phyloP scores from a whole-genome alignment of 805 yeast genomes.

The Teunomyces funiuensis region DNA sequence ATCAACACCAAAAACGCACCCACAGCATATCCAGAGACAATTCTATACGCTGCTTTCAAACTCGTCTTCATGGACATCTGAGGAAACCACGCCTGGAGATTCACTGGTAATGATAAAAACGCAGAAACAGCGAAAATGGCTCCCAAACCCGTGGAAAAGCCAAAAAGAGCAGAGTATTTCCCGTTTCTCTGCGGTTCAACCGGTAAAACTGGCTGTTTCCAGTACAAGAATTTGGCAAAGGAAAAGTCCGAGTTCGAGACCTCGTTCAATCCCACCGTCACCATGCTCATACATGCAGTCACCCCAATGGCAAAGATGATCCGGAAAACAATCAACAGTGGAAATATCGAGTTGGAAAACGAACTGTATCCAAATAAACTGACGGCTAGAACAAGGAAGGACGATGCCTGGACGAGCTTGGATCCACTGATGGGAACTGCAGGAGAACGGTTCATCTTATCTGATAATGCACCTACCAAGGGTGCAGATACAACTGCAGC shows the following conservation, averaged over 20 bases:
- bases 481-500: conserved; percentile 56
- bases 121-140: conserved; percentile 61
- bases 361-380: conserved; percentile 50
- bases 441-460: conserved; percentile 38
- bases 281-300: conserved; percentile 52
- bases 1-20: conserved; percentile 39
- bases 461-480: conserved; percentile 61
- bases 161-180: conserved; percentile 58
- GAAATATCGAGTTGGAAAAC: conserved; percentile 38
- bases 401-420: conserved; percentile 47
- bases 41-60: conserved; percentile 47
- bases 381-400: conserved; percentile 49
- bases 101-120: conserved; percentile 57
- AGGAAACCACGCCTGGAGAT: conserved; percentile 41
- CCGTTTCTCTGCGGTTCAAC: conserved; percentile 34
- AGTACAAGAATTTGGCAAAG: conserved; percentile 26
- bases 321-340: conserved; percentile 51
- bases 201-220: conserved; percentile 15
- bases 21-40: conserved; percentile 47
- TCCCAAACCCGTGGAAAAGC: conserved; percentile 63
- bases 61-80: conserved; percentile 37
- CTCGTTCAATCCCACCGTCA: conserved; percentile 61
- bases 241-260: conserved; percentile 45
- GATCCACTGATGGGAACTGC: conserved; percentile 44
- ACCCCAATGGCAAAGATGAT: conserved; percentile 63